Evolutionary conservation across 2,329 filamentous ascomycete species (phyloP), one percentile per base, ranked within the genome.

Genomic region (Dichotomopilus funicola): DNA sequence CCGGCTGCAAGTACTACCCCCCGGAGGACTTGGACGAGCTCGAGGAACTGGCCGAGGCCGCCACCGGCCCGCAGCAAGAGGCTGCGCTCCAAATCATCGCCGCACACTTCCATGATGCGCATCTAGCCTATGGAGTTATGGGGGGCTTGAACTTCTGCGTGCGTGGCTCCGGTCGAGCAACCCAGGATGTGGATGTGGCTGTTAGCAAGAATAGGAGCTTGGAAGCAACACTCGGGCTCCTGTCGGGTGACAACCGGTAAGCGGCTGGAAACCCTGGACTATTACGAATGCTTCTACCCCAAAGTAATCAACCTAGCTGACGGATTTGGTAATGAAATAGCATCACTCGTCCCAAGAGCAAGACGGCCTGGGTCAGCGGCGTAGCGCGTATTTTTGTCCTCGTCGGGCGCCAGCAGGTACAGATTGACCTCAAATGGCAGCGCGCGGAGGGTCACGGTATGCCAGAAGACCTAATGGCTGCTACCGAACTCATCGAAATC

Each of bases 111-210:
- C 27, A 48, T 38, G 9, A 10, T 8, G 35, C 46, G 4, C 4
- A 48, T 6, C 9, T 53, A 10, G 31, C 51, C 0, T 53, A 53
- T 38, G 51, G 27, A 5, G 9, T 53, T 6, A 48, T 53, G 44
- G 51, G 51, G 4, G 45, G 51, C 11, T 37, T 48, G 38, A 54
- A 49, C 51, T 53, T 53, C 8, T 53, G 35, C 31, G 11, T 53
- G 8, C 51, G 51, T 9, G 51, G 51, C 8, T 53, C 51, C 10
- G 43, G 36, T 31, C 51, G 51, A 6, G 47, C 43, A 8, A 53
- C 51, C 9, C n/a, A 53, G 27, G 51, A 47, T 7, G 37, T 45
- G 1, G 51, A 53, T 12, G 6, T 47, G 12, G 43, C 44, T 1
- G 51, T 53, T 1, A 42, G 35, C 10, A 31, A 44, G 3, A 27